Evolutionary conservation across 192 early-diverging fungal species (phyloP), one percentile per base, ranked within the genome.

Genomic region (Entomortierella chlamydospora): DNA sequence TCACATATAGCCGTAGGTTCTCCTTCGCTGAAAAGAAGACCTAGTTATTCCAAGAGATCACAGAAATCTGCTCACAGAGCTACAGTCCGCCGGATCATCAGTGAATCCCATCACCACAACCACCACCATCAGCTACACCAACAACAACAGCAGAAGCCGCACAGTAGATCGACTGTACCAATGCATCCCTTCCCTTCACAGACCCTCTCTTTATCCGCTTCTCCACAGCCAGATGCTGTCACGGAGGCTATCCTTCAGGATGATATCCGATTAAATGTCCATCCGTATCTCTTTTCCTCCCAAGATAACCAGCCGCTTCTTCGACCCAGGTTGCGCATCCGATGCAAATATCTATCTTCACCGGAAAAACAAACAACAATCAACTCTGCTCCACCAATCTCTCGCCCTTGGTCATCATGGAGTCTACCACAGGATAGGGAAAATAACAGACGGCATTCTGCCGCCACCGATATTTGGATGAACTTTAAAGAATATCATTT

Each of bases 61-160:
- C 67, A 57, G 39, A 68, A 78, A 31, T 45, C 73, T 6, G 45
- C 67, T 15, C 66, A 64, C 22, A 30, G 67, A 22, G n/a, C 28
- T 25, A 39, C 73, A 9, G 52, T 64, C 23, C 66, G 67, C 4
- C 73, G 67, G 22, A 70, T 76, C 53, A 76, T 70, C 61, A 59
- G 55, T 29, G 45, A 23, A 2, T 68, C 66, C 1, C 60, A 60
- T 13, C 58, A 67, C n/a, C 64, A 50, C 20, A 52, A 76, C 23
- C 64, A 50, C 20, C 60, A 76, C 23, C 72, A 57, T 25, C 54
- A 58, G n/a, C 70, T 58, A 23, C 55, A 57, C 11, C 60, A 55
- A 26, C 15, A 51, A 9, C 43, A 57, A 31, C 49, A 56, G 20
- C 28, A n/a, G n/a, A n/a, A n/a, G 20, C 41, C 39, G 39, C 68